phyloP scores from a whole-genome alignment of 2,329 filamentous ascomycete species.

The Pseudogymnoascus sp. region DNA sequence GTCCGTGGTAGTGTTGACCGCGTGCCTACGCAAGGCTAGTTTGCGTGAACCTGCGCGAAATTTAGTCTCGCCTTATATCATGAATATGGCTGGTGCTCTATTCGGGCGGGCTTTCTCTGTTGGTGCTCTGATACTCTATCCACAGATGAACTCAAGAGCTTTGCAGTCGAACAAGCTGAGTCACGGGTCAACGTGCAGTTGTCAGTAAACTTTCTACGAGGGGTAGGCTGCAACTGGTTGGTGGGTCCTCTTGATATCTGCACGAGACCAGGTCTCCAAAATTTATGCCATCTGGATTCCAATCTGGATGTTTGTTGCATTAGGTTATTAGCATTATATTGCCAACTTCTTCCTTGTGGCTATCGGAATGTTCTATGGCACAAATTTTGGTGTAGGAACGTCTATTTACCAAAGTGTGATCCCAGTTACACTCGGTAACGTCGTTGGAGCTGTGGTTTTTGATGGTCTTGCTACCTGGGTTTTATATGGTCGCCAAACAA shows the following conservation, averaged over 20 bases:
- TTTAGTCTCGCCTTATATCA: slow-evolving; percentile 5
- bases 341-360: slow-evolving; percentile 24
- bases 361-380: slow-evolving; percentile 25
- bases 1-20: neutral
- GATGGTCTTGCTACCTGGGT: neutral
- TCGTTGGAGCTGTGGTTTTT: neutral
- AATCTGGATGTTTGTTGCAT: slow-evolving; percentile 21
- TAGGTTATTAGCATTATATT: slow-evolving; percentile 23
- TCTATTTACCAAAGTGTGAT: slow-evolving; percentile 25
- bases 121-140: neutral
- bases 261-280: slow-evolving; percentile 21
- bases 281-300: slow-evolving; percentile 23
- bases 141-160: neutral
- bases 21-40: neutral
- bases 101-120: slow-evolving; percentile 7
- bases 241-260: slow-evolving; percentile 19
- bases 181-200: slow-evolving; percentile 13
- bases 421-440: slow-evolving; percentile 8
- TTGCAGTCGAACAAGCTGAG: neutral
- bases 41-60: neutral
- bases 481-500: slow-evolving; percentile 1
- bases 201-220: slow-evolving; percentile 22
- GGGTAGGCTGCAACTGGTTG: slow-evolving; percentile 24
- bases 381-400: slow-evolving; percentile 34
- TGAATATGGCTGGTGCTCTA: neutral